Evolutionary conservation across 2,329 filamentous ascomycete genomes (phyloP).

Genomic region (Sporothrix humicola): DNA sequence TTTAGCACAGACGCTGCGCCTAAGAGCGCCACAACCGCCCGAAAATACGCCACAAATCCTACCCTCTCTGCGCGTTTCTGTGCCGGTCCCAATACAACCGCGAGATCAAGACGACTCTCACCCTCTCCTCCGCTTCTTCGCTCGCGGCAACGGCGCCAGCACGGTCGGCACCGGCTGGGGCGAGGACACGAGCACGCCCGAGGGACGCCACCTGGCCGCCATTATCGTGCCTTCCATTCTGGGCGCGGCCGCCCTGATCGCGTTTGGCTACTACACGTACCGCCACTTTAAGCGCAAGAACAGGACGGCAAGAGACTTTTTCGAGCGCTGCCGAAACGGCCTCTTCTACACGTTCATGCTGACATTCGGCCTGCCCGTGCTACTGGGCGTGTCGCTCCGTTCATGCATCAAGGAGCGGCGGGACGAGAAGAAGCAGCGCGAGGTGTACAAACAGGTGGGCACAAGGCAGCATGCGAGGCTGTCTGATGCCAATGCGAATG

Average conservation of each 20-base stretch:
- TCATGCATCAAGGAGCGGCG: background rate
- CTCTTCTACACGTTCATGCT: background rate
- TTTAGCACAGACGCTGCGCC: no score
- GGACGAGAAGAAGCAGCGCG: background rate
- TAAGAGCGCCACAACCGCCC: no score
- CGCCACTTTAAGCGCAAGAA: background rate
- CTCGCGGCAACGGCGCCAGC: background rate
- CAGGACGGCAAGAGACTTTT: background rate
- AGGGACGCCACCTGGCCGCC: background rate
- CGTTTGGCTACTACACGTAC: background rate
- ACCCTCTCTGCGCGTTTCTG: no score
- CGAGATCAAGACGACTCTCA: background rate
- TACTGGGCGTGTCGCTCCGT: background rate
- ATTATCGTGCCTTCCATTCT: conserved; percentile 3
- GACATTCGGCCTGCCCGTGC: background rate
- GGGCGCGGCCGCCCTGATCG: background rate
- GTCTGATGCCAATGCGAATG: no score
- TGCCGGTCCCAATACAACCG: background rate
- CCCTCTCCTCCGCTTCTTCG: background rate
- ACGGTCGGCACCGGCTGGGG: background rate
- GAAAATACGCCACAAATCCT: no score
- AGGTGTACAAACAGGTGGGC: background rate
- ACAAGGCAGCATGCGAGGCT: background rate
- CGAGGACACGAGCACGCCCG: background rate
- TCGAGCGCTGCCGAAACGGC: background rate